These are phyloP conservation scores for Polyporus arcularius DNA, from an alignment of 768 basidiomycete species.

Conservation along the genomic window DNA sequence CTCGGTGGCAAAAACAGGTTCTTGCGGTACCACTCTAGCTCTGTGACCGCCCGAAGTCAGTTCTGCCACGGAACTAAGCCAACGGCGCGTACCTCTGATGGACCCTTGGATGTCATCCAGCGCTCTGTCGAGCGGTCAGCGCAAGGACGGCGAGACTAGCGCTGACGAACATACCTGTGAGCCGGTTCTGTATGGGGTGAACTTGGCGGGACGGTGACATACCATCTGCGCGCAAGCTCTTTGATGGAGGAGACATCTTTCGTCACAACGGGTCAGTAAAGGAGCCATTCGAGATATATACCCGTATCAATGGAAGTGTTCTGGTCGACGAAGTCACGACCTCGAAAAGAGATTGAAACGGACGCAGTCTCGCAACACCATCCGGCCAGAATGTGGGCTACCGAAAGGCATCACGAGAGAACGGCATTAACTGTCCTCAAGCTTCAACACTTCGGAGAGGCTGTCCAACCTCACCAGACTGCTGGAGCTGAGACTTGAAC, in stretches of 20 bases:
- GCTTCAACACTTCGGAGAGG: no score
- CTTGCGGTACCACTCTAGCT: conserved; percentile 77
- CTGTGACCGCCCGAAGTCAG: conserved; percentile 36
- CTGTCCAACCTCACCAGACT: no score
- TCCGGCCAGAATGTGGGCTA: no score
- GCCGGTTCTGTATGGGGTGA: conserved; percentile 28
- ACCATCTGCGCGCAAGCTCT: conserved; percentile 81
- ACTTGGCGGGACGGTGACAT: conserved; percentile 34
- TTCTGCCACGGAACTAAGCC: not conserved
- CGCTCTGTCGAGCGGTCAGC: conserved; percentile 50
- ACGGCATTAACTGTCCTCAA: no score
- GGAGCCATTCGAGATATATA: no score
- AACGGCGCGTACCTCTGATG: conserved; percentile 57
- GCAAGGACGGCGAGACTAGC: not conserved
- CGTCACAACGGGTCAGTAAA: no score
- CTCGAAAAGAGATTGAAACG: no score
- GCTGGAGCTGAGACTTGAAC: no score
- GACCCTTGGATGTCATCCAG: conserved; percentile 80
- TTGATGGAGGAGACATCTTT: conserved; percentile 85
- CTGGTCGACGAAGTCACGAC: no score
- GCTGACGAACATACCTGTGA: conserved; percentile 53
- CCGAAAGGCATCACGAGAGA: no score
- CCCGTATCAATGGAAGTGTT: no score
- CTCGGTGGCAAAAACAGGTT: conserved; percentile 55
- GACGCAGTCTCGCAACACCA: no score